Evolutionary conservation across 257 asterid genomes (phyloP).

Genomic region (Solanum rostratum): DNA sequence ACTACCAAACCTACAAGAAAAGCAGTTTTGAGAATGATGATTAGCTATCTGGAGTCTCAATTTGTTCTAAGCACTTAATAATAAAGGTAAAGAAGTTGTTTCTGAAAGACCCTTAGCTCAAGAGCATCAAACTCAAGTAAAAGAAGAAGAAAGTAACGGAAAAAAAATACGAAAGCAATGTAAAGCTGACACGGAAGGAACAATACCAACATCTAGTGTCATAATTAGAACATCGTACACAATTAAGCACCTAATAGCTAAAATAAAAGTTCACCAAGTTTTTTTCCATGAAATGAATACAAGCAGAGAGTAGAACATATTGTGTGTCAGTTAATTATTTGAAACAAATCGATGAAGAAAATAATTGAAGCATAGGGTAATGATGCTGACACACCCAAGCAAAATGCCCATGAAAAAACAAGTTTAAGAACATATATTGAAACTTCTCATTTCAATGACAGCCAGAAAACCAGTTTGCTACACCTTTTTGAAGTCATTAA

Average conservation of each 20-base stretch:
- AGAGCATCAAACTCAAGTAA: no score
- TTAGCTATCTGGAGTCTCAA: neutral
- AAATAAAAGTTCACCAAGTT: neutral
- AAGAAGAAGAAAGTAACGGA: no score
- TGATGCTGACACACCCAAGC: neutral
- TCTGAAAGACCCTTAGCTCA: no score
- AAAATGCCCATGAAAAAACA: neutral
- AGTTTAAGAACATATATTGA: neutral
- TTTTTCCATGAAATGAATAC: neutral
- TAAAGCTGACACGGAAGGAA: no score
- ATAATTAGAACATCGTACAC: no score
- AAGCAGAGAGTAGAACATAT: neutral
- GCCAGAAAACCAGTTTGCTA: neutral
- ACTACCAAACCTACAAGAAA: slow-evolving; percentile 59
- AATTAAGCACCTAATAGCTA: neutral
- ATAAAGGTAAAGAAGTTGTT: no score
- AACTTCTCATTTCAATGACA: neutral
- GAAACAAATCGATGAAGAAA: neutral
- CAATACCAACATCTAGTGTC: no score
- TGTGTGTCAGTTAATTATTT: neutral
- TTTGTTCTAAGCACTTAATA: neutral
- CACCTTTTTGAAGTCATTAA: neutral
- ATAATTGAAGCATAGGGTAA: neutral
- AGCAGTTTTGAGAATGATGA: neutral
- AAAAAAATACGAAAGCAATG: no score